Evolutionary conservation across 768 basidiomycete genomes (phyloP), one percentile per base, ranked within the genome.

Genomic region (Cantharellus anzutake): DNA sequence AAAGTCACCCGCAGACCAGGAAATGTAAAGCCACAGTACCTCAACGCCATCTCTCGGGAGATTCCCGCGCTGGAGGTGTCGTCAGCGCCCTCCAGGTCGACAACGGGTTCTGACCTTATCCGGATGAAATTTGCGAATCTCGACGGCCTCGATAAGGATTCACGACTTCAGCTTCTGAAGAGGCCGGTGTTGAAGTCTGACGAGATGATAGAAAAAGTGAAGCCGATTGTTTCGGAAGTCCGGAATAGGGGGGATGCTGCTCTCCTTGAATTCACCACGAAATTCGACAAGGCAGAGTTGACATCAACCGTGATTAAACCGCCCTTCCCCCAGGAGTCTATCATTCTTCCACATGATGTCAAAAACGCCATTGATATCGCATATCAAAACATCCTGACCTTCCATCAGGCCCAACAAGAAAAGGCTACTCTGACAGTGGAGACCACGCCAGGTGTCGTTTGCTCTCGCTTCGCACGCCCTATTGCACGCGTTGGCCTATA

Each of bases 391-490:
- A 86, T 99, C 68, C 78, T 76, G 70, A 84, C 81, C 66, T 98
- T 97, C 77, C 94, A 96, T 70, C 78, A 78, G 29, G 92, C 91
- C 3, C 93, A 98, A 72, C 73, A 79, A n/a, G 80, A 83, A 62
- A 75, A 75, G 55, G 74, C 77, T 57, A 73, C 80, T 34, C 76
- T 99, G 51, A 74, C 79, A 3, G 90, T 99, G 4, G 91, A 97
- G 71, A 98, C 96, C 5, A 97, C 91, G 89, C 93, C 96, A 4
- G 96, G 96, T 5, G 93, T 99, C 51, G 83, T 89, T 2, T 98
- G 96, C 72, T 85, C 90, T 56, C 82, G 96, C 44, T 96, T 98
- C 70, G 85, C 90, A 2, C 81, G 92, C 51, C 84, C 96, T n/a
- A 92, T 99, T 66, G 83, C 86, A 55, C 83, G 93, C 51, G 94